phyloP scores from a whole-genome alignment of 2,329 filamentous ascomycete genomes.

The Hymenoscyphus occultus region DNA sequence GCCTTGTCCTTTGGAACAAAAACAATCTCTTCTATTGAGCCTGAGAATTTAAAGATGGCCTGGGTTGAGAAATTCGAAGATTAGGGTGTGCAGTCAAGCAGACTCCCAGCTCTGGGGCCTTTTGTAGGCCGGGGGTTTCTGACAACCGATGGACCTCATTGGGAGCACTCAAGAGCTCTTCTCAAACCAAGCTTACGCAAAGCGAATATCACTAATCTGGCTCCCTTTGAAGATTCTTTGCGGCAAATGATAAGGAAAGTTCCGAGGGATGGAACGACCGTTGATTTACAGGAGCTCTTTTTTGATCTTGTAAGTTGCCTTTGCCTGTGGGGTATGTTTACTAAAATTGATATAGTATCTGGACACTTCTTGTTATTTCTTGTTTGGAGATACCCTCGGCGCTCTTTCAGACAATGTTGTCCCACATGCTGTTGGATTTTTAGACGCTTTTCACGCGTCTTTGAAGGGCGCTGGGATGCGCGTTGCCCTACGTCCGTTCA shows the following conservation, averaged over 20 bases:
- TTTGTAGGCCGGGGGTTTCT: conserved; percentile 7
- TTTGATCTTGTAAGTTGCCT: neutral
- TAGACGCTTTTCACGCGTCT: neutral
- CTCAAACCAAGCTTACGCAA: conserved; percentile 5
- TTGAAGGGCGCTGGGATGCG: conserved; percentile 1
- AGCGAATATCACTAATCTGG: conserved; percentile 3
- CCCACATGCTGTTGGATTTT: neutral
- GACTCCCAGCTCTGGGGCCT: neutral
- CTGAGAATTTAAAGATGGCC: conserved; percentile 9
- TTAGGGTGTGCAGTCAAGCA: conserved; percentile 5
- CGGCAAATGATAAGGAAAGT: neutral
- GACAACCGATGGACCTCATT: conserved; percentile 2
- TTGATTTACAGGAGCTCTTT: conserved; percentile 1
- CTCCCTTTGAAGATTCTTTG: neutral
- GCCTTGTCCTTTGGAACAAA: neutral
- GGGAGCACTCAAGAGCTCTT: conserved; percentile 5
- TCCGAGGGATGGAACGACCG: neutral
- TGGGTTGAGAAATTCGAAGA: conserved; percentile 4
- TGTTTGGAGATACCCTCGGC: conserved; percentile 6
- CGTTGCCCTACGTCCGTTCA: neutral
- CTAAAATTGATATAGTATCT: conserved; percentile 1
- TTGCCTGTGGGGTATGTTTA: no score
- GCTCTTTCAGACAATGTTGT: neutral
- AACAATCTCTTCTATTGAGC: conserved; percentile 9
- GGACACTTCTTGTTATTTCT: neutral